These are phyloP conservation scores for Apostasia shenzhenica DNA, from an alignment of 106 monocot species.

Conservation along the genomic window DNA sequence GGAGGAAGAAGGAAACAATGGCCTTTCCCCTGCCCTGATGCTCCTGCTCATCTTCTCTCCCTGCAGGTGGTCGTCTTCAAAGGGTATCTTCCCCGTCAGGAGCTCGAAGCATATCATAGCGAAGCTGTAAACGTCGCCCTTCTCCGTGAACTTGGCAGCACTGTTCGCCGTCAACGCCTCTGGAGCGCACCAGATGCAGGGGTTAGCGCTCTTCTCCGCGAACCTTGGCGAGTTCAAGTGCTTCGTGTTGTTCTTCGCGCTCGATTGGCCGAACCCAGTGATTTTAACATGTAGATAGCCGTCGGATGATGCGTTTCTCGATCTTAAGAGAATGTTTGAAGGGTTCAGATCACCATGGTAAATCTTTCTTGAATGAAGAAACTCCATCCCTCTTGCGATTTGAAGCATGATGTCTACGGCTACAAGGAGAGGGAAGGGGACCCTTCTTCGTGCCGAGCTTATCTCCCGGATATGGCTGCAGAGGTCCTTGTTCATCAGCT, in stretches of 20 bases:
- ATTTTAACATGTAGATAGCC: slow-evolving; percentile 49
- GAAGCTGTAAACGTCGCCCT: slow-evolving; percentile 79
- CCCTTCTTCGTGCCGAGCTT: slow-evolving; percentile 27
- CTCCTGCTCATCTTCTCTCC: slow-evolving; percentile 89
- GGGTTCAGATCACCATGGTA: slow-evolving; percentile 67
- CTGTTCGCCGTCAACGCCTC: slow-evolving; percentile 42
- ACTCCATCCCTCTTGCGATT: slow-evolving; percentile 77
- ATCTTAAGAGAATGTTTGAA: slow-evolving; percentile 41
- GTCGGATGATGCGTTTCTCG: slow-evolving; percentile 24
- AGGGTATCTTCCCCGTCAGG: slow-evolving; percentile 67
- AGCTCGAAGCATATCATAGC: slow-evolving; percentile 77
- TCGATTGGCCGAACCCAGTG: slow-evolving; percentile 17
- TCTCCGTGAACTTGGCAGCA: slow-evolving; percentile 36
- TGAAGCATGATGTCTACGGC: slow-evolving; percentile 71
- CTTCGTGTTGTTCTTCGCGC: slow-evolving; percentile 12
- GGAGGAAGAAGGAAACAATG: slow-evolving; percentile 64
- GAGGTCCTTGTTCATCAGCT: slow-evolving; percentile 64
- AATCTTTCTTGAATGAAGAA: slow-evolving; percentile 48
- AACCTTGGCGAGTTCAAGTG: slow-evolving; percentile 6
- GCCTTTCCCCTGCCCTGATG: slow-evolving; percentile 70
- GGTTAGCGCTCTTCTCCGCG: slow-evolving; percentile 1
- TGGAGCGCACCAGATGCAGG: slow-evolving; percentile 62
- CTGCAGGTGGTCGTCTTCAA: slow-evolving; percentile 77
- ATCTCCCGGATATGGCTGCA: slow-evolving; percentile 42
- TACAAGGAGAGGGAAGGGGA: slow-evolving; percentile 43